Base-by-base conservation (phyloP, 306 rosid species). In the Sophora flavescens region DNA sequence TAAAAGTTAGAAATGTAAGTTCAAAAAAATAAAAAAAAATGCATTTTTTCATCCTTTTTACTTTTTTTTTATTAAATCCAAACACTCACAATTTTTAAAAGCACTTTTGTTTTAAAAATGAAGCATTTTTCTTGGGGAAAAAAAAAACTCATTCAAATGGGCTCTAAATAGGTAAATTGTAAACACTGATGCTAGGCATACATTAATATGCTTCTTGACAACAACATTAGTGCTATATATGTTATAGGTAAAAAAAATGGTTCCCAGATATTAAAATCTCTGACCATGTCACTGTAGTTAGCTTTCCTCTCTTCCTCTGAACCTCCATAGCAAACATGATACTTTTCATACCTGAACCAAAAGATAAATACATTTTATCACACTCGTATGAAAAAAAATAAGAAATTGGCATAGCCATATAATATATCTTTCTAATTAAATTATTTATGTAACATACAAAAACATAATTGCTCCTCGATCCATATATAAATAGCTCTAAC, bases 271-370 rank as follows among this genome's bases (percentile, higher is more conserved):
- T 51, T 65, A n/a, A 77, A 75, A 59, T 71, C 69, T 53, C 87
- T 86, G 87, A 94, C 98, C 98, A 94, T 94, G 83, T 94, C 97
- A 51, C 83, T 80, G 66, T 90, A 94, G 81, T 91, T 87, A 58
- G 98, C 83, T 81, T 91, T 90, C 68, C 98, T 91, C 5, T 86
- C 96, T 75, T 88, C 93, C 81, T 91, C 90, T 72, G 84, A 83
- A 28, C 97, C 98, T 74, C 98, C 98, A 70, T 91, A 77, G 76
- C 41, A 86, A 72, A 79, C 96, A 81, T 94, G 98, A 69, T 94
- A 94, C 82, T 94, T 94, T 89, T 94, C 98, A 68, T 94, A 94
- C 93, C 98, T 94, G 86, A 75, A 68, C 58, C 82, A 87, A 69
- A 44, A 59, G 59, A 74, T 50, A 47, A 70, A 57, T 57, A 71